These are phyloP conservation scores for Volvox carteri DNA, from an alignment of 163 green algal species.

Conservation along the genomic window DNA sequence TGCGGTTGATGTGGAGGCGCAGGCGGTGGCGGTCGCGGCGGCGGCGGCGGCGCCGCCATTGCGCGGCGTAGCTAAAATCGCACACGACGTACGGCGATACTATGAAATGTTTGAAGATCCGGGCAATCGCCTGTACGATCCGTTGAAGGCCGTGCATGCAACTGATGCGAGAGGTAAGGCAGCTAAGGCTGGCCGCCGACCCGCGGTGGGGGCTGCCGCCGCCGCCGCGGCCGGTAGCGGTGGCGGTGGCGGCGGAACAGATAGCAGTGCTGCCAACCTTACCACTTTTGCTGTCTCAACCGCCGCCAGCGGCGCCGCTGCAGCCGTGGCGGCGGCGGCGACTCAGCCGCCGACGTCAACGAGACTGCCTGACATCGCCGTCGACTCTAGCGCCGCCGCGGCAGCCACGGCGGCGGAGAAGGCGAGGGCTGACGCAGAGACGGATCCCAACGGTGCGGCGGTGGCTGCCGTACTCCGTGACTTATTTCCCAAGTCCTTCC, in stretches of 20 bases:
- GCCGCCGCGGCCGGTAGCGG: not conserved
- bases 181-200: not conserved
- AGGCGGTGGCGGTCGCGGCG: not conserved
- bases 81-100: not conserved
- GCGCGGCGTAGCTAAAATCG: not conserved
- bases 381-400: not conserved
- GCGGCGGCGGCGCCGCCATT: not conserved
- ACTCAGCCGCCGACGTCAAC: not conserved
- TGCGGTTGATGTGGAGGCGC: not conserved
- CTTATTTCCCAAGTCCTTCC: constrained; percentile 28
- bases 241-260: not conserved
- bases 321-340: not conserved
- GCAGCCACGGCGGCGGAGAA: not conserved
- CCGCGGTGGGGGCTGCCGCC: not conserved
- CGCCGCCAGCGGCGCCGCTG: not conserved
- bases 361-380: not conserved
- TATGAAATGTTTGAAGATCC: constrained; percentile 9
- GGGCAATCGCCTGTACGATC: not conserved
- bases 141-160: not conserved
- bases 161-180: not conserved
- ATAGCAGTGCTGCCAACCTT: not conserved
- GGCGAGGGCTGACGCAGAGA: not conserved
- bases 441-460: constrained; percentile 20
- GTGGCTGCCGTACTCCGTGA: constrained; percentile 1
- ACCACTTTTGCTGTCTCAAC: too few species aligned